Evolutionary conservation across 768 basidiomycete species (phyloP).

Genomic region (Pleurotus sapidus): DNA sequence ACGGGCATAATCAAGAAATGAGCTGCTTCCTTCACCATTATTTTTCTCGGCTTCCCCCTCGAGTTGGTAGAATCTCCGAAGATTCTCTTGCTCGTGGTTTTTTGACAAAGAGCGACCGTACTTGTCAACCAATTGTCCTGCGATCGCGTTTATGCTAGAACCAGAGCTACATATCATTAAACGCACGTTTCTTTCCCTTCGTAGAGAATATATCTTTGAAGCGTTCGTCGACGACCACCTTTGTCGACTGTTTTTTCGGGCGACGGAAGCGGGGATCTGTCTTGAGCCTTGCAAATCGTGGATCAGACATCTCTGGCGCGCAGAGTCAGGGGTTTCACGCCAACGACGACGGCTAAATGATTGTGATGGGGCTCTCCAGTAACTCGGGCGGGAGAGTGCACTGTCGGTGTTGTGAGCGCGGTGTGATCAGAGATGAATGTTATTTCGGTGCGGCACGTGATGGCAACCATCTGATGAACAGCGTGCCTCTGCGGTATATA

Average conservation of each 20-base stretch:
- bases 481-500: conserved; percentile 10
- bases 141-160: not conserved
- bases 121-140: conserved; percentile 74
- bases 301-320: conserved; percentile 57
- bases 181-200: conserved; percentile 29
- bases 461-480: no score
- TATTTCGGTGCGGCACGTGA: no score
- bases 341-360: not conserved
- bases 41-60: conserved; percentile 40
- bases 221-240: conserved; percentile 88
- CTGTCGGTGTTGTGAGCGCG: no score
- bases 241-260: conserved; percentile 74
- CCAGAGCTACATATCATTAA: not conserved
- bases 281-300: conserved; percentile 84
- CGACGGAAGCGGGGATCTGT: conserved; percentile 92
- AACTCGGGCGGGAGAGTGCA: conserved; percentile 11
- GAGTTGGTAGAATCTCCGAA: conserved; percentile 80
- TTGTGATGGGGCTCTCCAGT: conserved; percentile 1
- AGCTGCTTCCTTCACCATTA: conserved; percentile 25
- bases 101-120: conserved; percentile 74
- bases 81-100: conserved; percentile 70
- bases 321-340: no score
- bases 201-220: conserved; percentile 76
- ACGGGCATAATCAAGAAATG: conserved; percentile 79
- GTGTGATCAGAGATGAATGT: no score